Evolutionary conservation across 768 basidiomycete genomes (phyloP).

Genomic region (Tylopilus cervinicoccineus): DNA sequence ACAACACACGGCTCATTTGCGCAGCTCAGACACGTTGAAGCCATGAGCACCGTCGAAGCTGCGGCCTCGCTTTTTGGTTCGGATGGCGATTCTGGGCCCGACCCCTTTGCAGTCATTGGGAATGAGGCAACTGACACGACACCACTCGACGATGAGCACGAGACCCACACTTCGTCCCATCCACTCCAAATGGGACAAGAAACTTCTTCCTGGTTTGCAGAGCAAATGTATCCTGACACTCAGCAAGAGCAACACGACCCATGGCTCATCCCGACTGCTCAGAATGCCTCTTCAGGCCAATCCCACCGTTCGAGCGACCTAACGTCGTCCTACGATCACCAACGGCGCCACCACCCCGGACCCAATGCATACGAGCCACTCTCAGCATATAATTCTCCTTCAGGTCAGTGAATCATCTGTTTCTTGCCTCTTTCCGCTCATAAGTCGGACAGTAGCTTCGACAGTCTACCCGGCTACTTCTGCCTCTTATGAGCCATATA

Average conservation of each 20-base stretch:
- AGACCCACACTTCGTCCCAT: conserved; percentile 20
- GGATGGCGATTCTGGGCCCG: conserved; percentile 50
- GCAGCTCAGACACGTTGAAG: conserved; percentile 29
- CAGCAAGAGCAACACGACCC: conserved; percentile 24
- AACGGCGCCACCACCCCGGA: conserved; percentile 32
- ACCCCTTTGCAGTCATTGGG: conserved; percentile 63
- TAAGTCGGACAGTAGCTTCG: conserved; percentile 9
- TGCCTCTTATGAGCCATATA: conserved; percentile 25
- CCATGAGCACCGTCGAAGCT: conserved; percentile 68
- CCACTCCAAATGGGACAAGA: conserved; percentile 32
- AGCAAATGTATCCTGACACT: conserved; percentile 28
- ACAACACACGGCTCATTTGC: conserved; percentile 8
- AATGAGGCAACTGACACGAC: conserved; percentile 32
- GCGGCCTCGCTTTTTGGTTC: conserved; percentile 79
- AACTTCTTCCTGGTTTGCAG: conserved; percentile 38
- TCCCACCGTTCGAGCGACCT: conserved; percentile 11
- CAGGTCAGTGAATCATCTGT: conserved; percentile 21
- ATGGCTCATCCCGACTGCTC: conserved; percentile 25
- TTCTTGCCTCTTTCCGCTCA: conserved; percentile 4
- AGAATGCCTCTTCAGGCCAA: conserved; percentile 12
- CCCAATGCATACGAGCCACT: conserved; percentile 25
- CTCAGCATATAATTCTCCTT: conserved; percentile 11
- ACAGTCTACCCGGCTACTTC: conserved; percentile 10
- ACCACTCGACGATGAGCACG: conserved; percentile 24
- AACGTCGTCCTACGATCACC: conserved; percentile 22